Evolutionary conservation across 2,329 filamentous ascomycete genomes (phyloP).

Genomic region (Trichothecium roseum): DNA sequence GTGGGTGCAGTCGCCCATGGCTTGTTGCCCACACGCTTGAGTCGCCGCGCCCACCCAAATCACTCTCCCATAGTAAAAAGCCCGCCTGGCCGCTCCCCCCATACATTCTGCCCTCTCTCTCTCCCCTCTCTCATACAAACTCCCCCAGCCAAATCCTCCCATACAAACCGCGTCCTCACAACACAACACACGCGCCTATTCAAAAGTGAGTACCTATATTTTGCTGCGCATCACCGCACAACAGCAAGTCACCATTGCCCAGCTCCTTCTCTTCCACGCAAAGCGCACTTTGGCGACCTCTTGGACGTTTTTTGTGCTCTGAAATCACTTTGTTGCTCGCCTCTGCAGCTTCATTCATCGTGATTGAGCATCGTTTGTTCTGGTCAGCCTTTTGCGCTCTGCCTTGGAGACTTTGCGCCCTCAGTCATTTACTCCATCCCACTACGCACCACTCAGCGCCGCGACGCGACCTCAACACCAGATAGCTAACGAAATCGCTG

Average conservation of each 20-base stretch:
- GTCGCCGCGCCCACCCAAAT: slow-evolving; percentile 35
- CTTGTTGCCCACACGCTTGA: background rate
- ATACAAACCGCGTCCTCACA: slow-evolving; percentile 37
- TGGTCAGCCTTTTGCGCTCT: slow-evolving; percentile 2
- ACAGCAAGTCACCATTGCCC: slow-evolving; percentile 12
- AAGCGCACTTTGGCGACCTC: background rate
- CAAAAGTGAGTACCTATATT: slow-evolving; percentile 42
- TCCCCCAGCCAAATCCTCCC: slow-evolving; percentile 42
- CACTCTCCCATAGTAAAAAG: slow-evolving; percentile 58
- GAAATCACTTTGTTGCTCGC: background rate
- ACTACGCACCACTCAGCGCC: slow-evolving; percentile 2
- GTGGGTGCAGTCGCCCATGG: slow-evolving; percentile 1
- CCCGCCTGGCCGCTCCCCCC: slow-evolving; percentile 41
- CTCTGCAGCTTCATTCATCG: no score
- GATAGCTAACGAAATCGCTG: slow-evolving; percentile 5
- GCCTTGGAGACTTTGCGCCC: background rate
- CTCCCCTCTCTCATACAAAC: slow-evolving; percentile 53
- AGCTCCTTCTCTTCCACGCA: slow-evolving; percentile 1
- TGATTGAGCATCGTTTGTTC: background rate
- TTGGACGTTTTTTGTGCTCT: slow-evolving; percentile 1
- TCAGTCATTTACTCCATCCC: background rate
- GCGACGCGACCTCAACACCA: slow-evolving; percentile 2
- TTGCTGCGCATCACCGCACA: slow-evolving; percentile 14
- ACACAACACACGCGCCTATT: slow-evolving; percentile 27
- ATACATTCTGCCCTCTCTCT: slow-evolving; percentile 42